Evolutionary conservation across 2,329 filamentous ascomycete species (phyloP).

Genomic region (Fusarium cicatricum): DNA sequence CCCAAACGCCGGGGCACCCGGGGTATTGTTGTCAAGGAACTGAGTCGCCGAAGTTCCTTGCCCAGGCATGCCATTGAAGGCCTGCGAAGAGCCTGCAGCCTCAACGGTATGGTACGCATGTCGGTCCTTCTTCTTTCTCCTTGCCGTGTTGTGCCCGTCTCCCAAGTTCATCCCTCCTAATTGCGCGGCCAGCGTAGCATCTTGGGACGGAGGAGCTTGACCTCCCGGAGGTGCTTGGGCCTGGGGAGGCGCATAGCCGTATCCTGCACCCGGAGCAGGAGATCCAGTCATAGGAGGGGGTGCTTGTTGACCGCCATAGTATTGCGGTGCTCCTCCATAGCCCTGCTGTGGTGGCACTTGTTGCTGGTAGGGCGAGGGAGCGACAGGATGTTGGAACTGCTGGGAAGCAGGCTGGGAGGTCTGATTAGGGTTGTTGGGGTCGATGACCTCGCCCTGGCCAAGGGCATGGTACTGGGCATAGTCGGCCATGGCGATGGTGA

Average conservation of each 20-base stretch:
- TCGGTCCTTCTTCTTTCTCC: conserved; percentile 91
- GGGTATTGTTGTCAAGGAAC: conserved; percentile 49
- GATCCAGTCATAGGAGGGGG: conserved; percentile 37
- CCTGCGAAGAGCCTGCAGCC: conserved; percentile 71
- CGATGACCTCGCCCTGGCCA: conserved; percentile 62
- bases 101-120: conserved; percentile 92
- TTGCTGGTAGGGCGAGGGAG: conserved; percentile 64
- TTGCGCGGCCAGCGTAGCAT: conserved; percentile 70
- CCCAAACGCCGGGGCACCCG: conserved; percentile 46
- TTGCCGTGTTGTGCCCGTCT: conserved; percentile 56
- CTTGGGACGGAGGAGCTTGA: conserved; percentile 49
- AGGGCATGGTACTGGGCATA: conserved; percentile 64
- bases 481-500: conserved; percentile 58
- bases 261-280: conserved; percentile 39
- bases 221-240: conserved; percentile 37
- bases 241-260: conserved; percentile 42
- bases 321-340: conserved; percentile 53
- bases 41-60: conserved; percentile 58
- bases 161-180: conserved; percentile 80
- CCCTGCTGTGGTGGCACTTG: conserved; percentile 37
- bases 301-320: conserved; percentile 49
- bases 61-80: conserved; percentile 74
- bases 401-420: conserved; percentile 59
- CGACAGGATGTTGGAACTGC: conserved; percentile 65
- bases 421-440: conserved; percentile 63